These are phyloP conservation scores for Fimicolochytrium jonesii DNA, from an alignment of 192 early-diverging fungal species.

Conservation along the genomic window DNA sequence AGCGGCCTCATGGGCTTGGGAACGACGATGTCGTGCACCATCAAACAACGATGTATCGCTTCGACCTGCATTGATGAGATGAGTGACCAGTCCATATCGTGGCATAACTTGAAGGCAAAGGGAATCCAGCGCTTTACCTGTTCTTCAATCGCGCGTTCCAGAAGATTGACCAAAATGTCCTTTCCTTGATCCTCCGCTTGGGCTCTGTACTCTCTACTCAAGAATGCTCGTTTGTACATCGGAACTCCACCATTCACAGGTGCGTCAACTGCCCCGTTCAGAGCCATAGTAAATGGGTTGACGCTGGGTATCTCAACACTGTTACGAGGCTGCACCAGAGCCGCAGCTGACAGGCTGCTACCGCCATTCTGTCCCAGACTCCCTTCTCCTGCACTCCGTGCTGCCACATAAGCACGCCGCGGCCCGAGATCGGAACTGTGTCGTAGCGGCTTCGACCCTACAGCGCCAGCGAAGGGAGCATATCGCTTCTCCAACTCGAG, in stretches of 20 bases:
- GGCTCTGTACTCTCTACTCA: constrained; percentile 37
- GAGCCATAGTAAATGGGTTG: constrained; percentile 72
- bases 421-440: constrained; percentile 6
- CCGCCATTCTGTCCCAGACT: neutral
- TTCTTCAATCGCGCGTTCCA: constrained; percentile 58
- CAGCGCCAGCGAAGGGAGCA: constrained; percentile 15
- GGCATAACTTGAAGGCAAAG: neutral
- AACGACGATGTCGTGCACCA: constrained; percentile 58
- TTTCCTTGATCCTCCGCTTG: constrained; percentile 26
- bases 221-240: constrained; percentile 70
- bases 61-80: constrained; percentile 39
- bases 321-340: neutral
- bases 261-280: constrained; percentile 81
- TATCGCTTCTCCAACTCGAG: constrained; percentile 49
- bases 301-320: constrained; percentile 37
- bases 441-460: neutral
- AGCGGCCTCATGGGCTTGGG: constrained; percentile 66
- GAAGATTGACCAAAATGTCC: constrained; percentile 35
- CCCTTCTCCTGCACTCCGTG: neutral
- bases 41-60: constrained; percentile 56
- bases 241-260: constrained; percentile 79
- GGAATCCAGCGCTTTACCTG: constrained; percentile 45
- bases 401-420: neutral
- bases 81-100: no score
- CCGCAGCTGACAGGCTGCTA: neutral